These are phyloP conservation scores for Elsinoe ampelina DNA, from an alignment of 2,329 filamentous ascomycete species.

Conservation along the genomic window DNA sequence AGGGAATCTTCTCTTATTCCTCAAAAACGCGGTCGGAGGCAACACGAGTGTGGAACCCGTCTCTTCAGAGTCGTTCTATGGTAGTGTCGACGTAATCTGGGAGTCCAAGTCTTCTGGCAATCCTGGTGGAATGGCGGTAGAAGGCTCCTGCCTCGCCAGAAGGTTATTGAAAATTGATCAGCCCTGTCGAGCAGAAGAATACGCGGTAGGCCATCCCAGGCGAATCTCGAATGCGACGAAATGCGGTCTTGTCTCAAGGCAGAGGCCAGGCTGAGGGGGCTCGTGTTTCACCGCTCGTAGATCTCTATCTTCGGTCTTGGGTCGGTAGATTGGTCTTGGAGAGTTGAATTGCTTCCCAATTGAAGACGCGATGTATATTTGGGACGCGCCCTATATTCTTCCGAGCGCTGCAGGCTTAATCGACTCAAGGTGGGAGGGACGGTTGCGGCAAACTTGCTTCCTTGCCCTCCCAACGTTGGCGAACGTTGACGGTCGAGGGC, in stretches of 20 bases:
- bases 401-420: conserved; percentile 1
- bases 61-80: not conserved
- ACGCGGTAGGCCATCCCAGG: not conserved
- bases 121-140: not conserved
- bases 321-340: not conserved
- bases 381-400: not conserved
- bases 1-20: not conserved
- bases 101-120: not conserved
- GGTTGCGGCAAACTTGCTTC: not conserved
- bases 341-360: not conserved
- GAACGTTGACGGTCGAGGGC: not conserved
- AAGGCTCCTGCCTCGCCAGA: conserved; percentile 9
- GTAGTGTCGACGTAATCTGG: not conserved
- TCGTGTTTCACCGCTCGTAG: conserved; percentile 11
- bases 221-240: not conserved
- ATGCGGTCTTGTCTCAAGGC: conserved; percentile 2
- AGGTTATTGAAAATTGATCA: not conserved
- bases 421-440: not conserved
- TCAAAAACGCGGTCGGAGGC: not conserved
- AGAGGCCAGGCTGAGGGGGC: not conserved
- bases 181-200: conserved; percentile 1
- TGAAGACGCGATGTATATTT: not conserved
- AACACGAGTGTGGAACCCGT: no score
- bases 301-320: conserved; percentile 7
- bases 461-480: not conserved